Evolutionary conservation across 768 basidiomycete genomes (phyloP), one percentile per base, ranked within the genome.

Genomic region (Kwoniella botswanensis): DNA sequence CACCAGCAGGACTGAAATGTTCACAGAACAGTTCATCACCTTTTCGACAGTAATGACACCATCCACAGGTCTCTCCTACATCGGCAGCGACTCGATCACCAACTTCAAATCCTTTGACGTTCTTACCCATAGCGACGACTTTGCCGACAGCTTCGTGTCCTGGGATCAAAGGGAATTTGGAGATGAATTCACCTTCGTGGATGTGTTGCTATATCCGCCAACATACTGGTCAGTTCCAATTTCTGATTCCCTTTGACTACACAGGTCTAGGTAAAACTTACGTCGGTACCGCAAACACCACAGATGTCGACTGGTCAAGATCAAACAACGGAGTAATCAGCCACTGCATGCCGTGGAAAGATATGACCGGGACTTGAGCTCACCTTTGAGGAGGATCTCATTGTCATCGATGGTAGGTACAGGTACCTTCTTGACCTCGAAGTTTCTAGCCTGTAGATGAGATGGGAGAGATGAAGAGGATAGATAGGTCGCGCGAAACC

Each of bases 21-120:
- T 94, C 93, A 84, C 94, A 96, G 66, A 93, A 85, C 11, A 94
- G 86, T 21, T 89, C 87, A 78, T 92, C 85, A n/a, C 93, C 93
- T 55, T 92, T 88, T 68, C 92, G 88, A 84, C 94, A 95, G 85
- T 89, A 93, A 85, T 93, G 93, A 84, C 93, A 95, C 70, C 86
- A 87, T 9, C 89, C 91, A 84, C 93, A 94, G 22, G 76, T 72
- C 61, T 73, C 74, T 71, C 90, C 88, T 50, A 91, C 90, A 82
- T 96, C 93, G 26, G 91, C 92, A 50, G 92, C 93, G 77, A 90
- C 90, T 63, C 93, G 89, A 78, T 94, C 93, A 35, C 93, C 93
- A 15, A 88, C 82, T 1, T 86, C 84, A 76, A 95, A 93, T 4
- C 88, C 91, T 72, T 88, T 88, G 58, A 94, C 93, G 70, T 92